A percentile compares a stretch with the other conserved stretches of the same genome.
These are phyloP conservation scores for Yamadazyma sp. DNA, from an alignment of 1,139 yeast genomes.

Conservation along the genomic window DNA sequence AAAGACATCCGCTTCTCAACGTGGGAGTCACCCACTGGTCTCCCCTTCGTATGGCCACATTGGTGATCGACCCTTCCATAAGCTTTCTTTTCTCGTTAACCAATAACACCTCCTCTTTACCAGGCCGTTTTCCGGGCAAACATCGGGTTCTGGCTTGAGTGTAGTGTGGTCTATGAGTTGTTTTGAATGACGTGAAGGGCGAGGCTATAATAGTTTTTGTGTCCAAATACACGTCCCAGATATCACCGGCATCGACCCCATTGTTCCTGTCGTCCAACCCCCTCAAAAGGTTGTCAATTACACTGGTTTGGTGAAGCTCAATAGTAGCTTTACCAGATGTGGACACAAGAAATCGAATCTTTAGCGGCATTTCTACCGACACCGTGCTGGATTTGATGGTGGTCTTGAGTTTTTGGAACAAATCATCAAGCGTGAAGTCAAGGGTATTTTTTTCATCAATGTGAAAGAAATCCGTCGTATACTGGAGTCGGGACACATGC, in stretches of 20 bases:
- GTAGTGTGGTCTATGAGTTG: conserved; percentile 71
- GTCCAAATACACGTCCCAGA: conserved; percentile 68
- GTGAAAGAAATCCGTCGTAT: conserved; percentile 53
- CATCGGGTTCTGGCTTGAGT: conserved; percentile 56
- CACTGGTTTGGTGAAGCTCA: conserved; percentile 47
- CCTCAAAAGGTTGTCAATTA: conserved; percentile 40
- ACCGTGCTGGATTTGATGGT: conserved; percentile 33
- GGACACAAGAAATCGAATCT: conserved; percentile 56
- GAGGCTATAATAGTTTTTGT: conserved; percentile 52
- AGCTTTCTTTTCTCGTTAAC: conserved; percentile 59
- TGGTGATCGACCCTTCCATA: conserved; percentile 86
- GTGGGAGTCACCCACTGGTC: conserved; percentile 79
- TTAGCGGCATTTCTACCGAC: conserved; percentile 44
- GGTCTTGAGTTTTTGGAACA: conserved; percentile 46
- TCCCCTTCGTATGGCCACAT: conserved; percentile 58
- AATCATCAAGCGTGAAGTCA: conserved; percentile 38
- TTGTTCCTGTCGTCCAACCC: conserved; percentile 35
- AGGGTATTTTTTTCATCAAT: conserved; percentile 20
- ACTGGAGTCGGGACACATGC: conserved; percentile 61
- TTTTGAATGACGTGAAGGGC: conserved; percentile 86
- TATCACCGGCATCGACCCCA: conserved; percentile 10
- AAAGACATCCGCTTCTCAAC: conserved; percentile 73
- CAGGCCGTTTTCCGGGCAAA: conserved; percentile 35
- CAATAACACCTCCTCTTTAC: conserved; percentile 66
- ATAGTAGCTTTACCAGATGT: conserved; percentile 49